phyloP scores from a whole-genome alignment of 1,284 basidiomycete species.

The Ganoderma resinaceum region DNA sequence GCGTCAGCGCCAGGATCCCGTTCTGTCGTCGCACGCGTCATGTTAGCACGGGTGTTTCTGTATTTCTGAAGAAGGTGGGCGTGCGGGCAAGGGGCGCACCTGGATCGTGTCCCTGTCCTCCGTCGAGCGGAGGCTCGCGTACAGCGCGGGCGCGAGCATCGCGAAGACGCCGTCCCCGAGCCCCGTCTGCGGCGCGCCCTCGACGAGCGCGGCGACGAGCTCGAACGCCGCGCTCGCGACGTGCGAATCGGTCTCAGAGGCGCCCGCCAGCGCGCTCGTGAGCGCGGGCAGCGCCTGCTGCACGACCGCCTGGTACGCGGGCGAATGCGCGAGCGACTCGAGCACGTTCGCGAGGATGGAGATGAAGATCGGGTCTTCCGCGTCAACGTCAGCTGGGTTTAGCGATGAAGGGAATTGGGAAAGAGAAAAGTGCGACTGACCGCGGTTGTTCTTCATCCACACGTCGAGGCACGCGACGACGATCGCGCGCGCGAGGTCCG shows the following conservation, averaged over 20 bases:
- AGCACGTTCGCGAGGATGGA: constrained; percentile 89
- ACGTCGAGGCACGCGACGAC: constrained; percentile 74
- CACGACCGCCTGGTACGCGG: constrained; percentile 74
- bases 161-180: constrained; percentile 83
- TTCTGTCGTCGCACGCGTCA: constrained; percentile 54
- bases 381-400: no score
- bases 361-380: constrained; percentile 85
- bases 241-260: constrained; percentile 72
- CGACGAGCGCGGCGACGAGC: constrained; percentile 73
- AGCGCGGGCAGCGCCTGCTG: constrained; percentile 78
- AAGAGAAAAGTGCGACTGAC: constrained; percentile 43
- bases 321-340: constrained; percentile 68
- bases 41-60: not conserved
- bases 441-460: constrained; percentile 87
- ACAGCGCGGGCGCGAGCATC: constrained; percentile 76
- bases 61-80: no score
- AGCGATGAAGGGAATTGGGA: not conserved
- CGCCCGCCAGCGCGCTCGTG: constrained; percentile 65
- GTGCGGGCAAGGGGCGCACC: constrained; percentile 47
- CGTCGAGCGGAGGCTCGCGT: constrained; percentile 67
- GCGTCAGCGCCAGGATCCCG: constrained; percentile 83
- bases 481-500: constrained; percentile 68
- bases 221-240: constrained; percentile 83
- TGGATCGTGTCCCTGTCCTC: constrained; percentile 89
- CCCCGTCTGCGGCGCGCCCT: constrained; percentile 67